Evolutionary conservation across 805 yeast genomes (phyloP).

Genomic region (Candida endomychidarum): DNA sequence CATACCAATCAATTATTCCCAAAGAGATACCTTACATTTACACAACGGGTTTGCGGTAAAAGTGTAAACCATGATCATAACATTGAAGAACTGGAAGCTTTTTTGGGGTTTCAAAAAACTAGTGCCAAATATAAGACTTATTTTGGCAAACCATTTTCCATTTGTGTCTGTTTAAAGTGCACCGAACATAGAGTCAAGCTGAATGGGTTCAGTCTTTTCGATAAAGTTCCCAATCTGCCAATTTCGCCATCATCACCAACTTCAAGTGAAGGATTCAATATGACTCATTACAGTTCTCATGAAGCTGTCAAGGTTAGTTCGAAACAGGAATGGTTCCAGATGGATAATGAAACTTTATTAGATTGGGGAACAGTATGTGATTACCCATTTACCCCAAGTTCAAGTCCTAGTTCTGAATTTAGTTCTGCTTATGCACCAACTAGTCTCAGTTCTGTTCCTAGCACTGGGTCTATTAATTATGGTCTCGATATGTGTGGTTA

Average conservation of each 20-base stretch:
- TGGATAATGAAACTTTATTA: too few species aligned
- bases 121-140: conserved; percentile 15
- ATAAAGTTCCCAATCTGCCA: conserved; percentile 2
- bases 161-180: conserved; percentile 25
- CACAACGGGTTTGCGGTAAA: conserved; percentile 5
- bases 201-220: conserved; percentile 6
- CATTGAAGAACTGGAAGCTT: conserved; percentile 20
- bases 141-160: conserved; percentile 17
- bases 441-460: too few species aligned
- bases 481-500: too few species aligned
- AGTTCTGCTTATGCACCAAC: too few species aligned
- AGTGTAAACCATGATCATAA: conserved; percentile 23
- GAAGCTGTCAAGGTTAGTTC: background rate
- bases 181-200: conserved; percentile 8
- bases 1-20: conserved; percentile 23
- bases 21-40: conserved; percentile 4
- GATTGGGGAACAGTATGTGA: too few species aligned
- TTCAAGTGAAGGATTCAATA: conserved; percentile 4
- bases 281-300: conserved; percentile 9
- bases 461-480: too few species aligned
- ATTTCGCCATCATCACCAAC: background rate
- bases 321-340: background rate
- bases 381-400: too few species aligned
- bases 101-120: conserved; percentile 16
- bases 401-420: too few species aligned